phyloP scores from a whole-genome alignment of 768 basidiomycete species.

The Psilocybe azurescens region DNA sequence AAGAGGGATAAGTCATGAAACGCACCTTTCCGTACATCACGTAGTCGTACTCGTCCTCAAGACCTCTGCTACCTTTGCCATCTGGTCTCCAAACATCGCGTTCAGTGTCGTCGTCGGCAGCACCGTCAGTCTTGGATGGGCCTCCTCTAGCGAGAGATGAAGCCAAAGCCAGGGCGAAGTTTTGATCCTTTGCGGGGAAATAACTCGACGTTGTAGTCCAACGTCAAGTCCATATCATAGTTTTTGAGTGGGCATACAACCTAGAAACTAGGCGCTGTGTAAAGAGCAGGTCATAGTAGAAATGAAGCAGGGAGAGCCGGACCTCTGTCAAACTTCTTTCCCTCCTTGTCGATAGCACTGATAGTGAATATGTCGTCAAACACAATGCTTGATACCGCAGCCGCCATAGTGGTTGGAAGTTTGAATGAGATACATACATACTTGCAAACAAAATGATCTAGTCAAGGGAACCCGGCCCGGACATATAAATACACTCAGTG shows the following conservation, averaged over 20 bases:
- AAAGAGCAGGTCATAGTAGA: constrained; percentile 15
- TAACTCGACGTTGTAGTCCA: constrained; percentile 95
- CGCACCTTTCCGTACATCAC: constrained; percentile 98
- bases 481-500: neutral
- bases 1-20: neutral
- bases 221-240: constrained; percentile 89
- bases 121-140: constrained; percentile 51
- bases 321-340: constrained; percentile 99
- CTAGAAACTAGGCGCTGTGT: constrained; percentile 74
- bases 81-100: constrained; percentile 86
- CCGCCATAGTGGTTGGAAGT: constrained; percentile 46
- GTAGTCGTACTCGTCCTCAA: constrained; percentile 98
- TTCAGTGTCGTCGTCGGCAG: constrained; percentile 60
- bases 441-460: constrained; percentile 2
- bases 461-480: neutral
- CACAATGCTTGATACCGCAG: constrained; percentile 73
- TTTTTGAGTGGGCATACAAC: constrained; percentile 89
- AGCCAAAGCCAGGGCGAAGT: constrained; percentile 86
- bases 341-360: constrained; percentile 84
- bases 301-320: constrained; percentile 28
- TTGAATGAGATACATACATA: neutral
- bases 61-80: constrained; percentile 73
- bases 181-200: constrained; percentile 71
- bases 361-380: constrained; percentile 96
- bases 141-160: constrained; percentile 73